Evolutionary conservation across 2,329 filamentous ascomycete genomes (phyloP), one percentile per base, ranked within the genome.

Genomic region (Apiospora arundinis): DNA sequence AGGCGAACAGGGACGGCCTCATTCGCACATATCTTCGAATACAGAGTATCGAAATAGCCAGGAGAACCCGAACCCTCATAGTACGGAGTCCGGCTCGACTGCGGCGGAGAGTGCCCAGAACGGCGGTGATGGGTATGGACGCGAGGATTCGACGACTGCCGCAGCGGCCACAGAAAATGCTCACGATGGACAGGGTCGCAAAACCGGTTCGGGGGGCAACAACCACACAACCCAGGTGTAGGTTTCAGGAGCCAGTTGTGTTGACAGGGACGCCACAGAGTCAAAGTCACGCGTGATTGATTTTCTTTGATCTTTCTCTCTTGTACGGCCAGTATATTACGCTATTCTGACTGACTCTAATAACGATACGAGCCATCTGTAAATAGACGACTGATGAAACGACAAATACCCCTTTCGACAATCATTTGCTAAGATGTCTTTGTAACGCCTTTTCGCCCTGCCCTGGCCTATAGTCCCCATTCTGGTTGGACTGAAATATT

Each of bases 401-500:
- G 9, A 63, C 32, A 37, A 37, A n/a, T 6, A 11, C 18, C 56
- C 28, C n/a, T 21, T 60, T 21, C 8, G 25, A 60, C 56, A 21
- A 63, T 21, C 56, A 63, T 40, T 63, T 23, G 18, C 28, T 63
- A n/a, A 11, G 14, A 63, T 56, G 49, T 28, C 16, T 56, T 32
- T 37, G 56, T 40, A 16, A 63, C 56, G 56, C 56, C 56, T 63
- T n/a, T 63, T 40, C 56, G 32, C 56, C 56, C n/a, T 63, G 56
- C 56, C 56, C 8, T 63, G 56, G 18, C 56, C 56, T 40, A 8
- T 9, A 63, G 32, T 14, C 56, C 56, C 32, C 21, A 63, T 63
- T 63, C 56, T 63, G 28, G n/a, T 63, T 23, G 56, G 32, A 63
- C 56, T 63, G 56, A 63, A 63, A 40, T 63, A 32, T n/a, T n/a